Percentiles rank a stretch among this genome's conserved stretches.
phyloP scores from a whole-genome alignment of 1,139 yeast species.

The Geotrichum europaeum region DNA sequence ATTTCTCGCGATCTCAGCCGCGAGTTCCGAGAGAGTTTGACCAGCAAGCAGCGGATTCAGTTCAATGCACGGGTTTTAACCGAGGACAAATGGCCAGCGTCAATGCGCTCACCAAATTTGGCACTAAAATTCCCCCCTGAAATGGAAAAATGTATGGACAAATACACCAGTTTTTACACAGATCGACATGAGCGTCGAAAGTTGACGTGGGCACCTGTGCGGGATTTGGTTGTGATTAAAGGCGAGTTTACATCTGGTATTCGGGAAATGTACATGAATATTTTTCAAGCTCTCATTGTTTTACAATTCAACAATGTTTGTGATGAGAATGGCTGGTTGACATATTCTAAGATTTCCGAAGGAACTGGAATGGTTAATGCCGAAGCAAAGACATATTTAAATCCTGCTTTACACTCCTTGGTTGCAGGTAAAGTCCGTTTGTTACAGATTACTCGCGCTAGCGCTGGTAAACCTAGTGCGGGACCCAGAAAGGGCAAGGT shows the following conservation, averaged over 20 bases:
- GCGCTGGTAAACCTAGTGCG: background rate
- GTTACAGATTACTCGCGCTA: background rate
- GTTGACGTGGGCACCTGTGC: conserved; percentile 32
- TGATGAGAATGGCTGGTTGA: background rate
- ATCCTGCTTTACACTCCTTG: conserved; percentile 1
- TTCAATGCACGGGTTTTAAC: conserved; percentile 31
- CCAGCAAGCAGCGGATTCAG: conserved; percentile 16
- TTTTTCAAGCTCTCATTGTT: conserved; percentile 32
- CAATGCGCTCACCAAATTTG: conserved; percentile 8
- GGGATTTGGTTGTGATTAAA: conserved; percentile 31
- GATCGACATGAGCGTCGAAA: conserved; percentile 18
- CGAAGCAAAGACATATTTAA: background rate
- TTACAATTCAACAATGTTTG: conserved; percentile 27
- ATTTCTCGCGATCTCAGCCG: conserved; percentile 24
- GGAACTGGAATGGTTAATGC: background rate
- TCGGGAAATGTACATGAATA: conserved; percentile 30
- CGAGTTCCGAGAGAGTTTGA: conserved; percentile 21
- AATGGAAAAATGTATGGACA: background rate
- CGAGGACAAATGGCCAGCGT: conserved; percentile 33
- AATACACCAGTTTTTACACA: background rate
- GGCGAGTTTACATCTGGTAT: conserved; percentile 32
- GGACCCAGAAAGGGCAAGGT: background rate
- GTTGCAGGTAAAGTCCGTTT: background rate
- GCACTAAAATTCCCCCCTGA: background rate
- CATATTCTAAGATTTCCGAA: background rate